These are phyloP conservation scores for Botryosphaeria dothidea DNA, from an alignment of 2,329 filamentous ascomycete species.

Conservation along the genomic window DNA sequence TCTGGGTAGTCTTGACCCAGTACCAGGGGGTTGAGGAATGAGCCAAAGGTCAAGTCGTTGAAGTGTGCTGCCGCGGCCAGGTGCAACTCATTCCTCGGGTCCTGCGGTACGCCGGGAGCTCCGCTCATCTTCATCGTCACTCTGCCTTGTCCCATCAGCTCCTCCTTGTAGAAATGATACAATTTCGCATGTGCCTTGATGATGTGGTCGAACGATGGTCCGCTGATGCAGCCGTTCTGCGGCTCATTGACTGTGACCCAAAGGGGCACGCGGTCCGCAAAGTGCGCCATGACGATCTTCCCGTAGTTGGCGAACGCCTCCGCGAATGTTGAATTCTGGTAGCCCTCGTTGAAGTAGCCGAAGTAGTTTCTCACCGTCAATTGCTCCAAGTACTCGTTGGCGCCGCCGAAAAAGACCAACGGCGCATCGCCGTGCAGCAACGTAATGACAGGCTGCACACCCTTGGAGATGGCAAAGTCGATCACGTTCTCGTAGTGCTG, in stretches of 20 bases:
- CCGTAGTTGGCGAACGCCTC: slow-evolving; percentile 44
- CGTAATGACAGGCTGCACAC: slow-evolving; percentile 47
- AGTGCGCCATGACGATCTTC: slow-evolving; percentile 39
- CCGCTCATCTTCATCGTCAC: slow-evolving; percentile 2
- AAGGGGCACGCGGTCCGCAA: slow-evolving; percentile 40
- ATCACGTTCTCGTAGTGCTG: slow-evolving; percentile 53
- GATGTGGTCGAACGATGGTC: not conserved
- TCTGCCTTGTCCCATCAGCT: not conserved
- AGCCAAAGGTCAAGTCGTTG: not conserved
- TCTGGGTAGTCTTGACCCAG: slow-evolving; percentile 47
- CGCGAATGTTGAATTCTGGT: slow-evolving; percentile 33
- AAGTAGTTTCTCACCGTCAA: not conserved
- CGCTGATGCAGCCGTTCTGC: not conserved
- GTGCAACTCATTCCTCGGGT: not conserved
- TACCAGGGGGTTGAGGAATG: slow-evolving; percentile 44
- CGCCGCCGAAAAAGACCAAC: slow-evolving; percentile 25
- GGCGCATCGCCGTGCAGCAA: slow-evolving; percentile 28
- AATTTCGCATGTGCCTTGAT: not conserved
- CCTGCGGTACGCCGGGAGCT: not conserved
- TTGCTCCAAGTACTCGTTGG: not conserved
- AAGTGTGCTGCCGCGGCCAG: not conserved
- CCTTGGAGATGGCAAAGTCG: slow-evolving; percentile 42
- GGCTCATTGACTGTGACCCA: slow-evolving; percentile 46
- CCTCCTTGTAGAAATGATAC: not conserved
- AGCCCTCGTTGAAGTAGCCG: not conserved